phyloP scores from a whole-genome alignment of 2,329 filamentous ascomycete genomes.

The Chrysoporthe puriensis region DNA sequence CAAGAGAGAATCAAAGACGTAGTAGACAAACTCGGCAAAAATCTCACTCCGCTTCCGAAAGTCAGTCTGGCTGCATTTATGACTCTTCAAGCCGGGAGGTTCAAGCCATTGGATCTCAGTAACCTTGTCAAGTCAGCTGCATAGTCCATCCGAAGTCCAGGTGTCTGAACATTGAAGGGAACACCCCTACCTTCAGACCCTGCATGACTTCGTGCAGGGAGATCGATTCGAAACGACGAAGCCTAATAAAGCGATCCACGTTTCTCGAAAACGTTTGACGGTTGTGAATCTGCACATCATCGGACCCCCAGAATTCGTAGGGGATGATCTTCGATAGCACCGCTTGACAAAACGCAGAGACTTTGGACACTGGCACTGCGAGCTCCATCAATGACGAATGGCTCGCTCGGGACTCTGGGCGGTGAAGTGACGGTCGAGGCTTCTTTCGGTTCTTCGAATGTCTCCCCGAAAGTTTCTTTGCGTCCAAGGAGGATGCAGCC shows the following conservation, averaged over 20 bases:
- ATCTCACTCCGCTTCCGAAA: slow-evolving; percentile 76
- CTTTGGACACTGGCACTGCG: slow-evolving; percentile 67
- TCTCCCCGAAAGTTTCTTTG: slow-evolving; percentile 21
- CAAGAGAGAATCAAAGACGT: slow-evolving; percentile 86
- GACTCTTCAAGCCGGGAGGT: slow-evolving; percentile 49
- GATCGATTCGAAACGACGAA: slow-evolving; percentile 81
- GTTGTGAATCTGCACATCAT: slow-evolving; percentile 61
- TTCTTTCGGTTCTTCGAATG: slow-evolving; percentile 20
- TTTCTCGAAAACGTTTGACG: slow-evolving; percentile 62
- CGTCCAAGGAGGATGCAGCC: slow-evolving; percentile 5
- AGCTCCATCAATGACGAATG: slow-evolving; percentile 62
- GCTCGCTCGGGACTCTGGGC: slow-evolving; percentile 14
- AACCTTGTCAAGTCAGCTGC: slow-evolving; percentile 52
- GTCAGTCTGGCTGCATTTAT: slow-evolving; percentile 72
- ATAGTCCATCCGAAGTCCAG: slow-evolving; percentile 2
- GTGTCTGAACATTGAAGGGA: slow-evolving; percentile 16
- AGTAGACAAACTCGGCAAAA: slow-evolving; percentile 86
- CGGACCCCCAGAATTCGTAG: slow-evolving; percentile 71
- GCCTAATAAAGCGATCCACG: slow-evolving; percentile 75
- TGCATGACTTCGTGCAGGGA: slow-evolving; percentile 79
- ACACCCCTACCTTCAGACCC: slow-evolving; percentile 67
- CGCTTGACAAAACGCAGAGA: slow-evolving; percentile 87
- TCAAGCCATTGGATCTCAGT: slow-evolving; percentile 73
- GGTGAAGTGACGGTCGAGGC: slow-evolving; percentile 11
- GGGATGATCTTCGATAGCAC: slow-evolving; percentile 76